These are phyloP conservation scores for Neopestalotiopsis sp. DNA, from an alignment of 2,329 filamentous ascomycete genomes.

Conservation along the genomic window DNA sequence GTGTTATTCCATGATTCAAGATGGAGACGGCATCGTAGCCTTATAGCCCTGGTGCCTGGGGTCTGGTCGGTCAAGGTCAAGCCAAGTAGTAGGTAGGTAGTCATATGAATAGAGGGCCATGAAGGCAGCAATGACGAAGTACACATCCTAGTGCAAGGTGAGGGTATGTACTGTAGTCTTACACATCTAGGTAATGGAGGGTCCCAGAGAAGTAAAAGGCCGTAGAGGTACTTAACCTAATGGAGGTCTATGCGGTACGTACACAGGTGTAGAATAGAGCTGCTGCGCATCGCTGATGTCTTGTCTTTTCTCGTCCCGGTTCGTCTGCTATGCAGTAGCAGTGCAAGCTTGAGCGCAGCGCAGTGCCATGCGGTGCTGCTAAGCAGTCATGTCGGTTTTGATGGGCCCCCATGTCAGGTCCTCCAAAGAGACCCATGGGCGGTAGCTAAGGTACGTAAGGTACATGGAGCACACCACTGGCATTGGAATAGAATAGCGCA, in stretches of 20 bases:
- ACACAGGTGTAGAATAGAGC: not conserved
- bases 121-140: slow-evolving; percentile 22
- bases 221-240: not conserved
- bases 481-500: slow-evolving; percentile 17
- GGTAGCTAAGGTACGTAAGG: not conserved
- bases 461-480: not conserved
- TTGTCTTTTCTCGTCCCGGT: not conserved
- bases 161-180: slow-evolving; percentile 1
- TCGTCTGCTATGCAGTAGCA: slow-evolving; percentile 15
- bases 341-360: not conserved
- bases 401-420: not conserved
- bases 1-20: slow-evolving; percentile 8
- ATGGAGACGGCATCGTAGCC: slow-evolving; percentile 19
- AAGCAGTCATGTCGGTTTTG: not conserved
- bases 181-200: not conserved
- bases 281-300: not conserved
- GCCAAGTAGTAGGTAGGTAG: not conserved
- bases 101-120: not conserved
- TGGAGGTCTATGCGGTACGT: not conserved
- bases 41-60: slow-evolving; percentile 19
- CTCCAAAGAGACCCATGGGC: not conserved
- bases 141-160: not conserved
- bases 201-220: slow-evolving; percentile 5
- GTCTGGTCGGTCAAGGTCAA: not conserved
- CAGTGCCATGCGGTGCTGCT: slow-evolving; percentile 3